Percentiles rank a stretch among this genome's conserved stretches.
Evolutionary conservation across 1,284 basidiomycete genomes (phyloP).

Genomic region (Boletellus deceptivus): DNA sequence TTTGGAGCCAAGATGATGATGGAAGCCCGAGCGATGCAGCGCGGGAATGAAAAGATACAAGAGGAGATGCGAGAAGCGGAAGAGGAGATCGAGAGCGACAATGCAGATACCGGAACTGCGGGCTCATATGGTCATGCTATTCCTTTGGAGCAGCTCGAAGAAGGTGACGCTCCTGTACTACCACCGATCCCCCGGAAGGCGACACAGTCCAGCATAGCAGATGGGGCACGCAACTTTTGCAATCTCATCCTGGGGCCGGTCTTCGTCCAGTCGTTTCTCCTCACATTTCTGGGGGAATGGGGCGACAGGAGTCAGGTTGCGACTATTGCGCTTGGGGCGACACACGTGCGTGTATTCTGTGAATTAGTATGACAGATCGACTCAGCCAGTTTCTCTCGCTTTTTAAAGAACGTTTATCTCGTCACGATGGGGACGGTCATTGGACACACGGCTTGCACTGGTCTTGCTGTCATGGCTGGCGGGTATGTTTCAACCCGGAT

Average conservation of each 20-base stretch:
- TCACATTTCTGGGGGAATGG: slow-evolving; percentile 99
- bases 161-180: slow-evolving; percentile 38
- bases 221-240: slow-evolving; percentile 81
- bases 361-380: background rate
- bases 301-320: slow-evolving; percentile 97
- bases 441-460: slow-evolving; percentile 88
- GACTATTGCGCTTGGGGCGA: slow-evolving; percentile 94
- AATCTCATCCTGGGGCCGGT: slow-evolving; percentile 87
- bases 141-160: slow-evolving; percentile 65
- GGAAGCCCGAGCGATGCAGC: slow-evolving; percentile 77
- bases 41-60: slow-evolving; percentile 75
- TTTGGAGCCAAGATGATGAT: slow-evolving; percentile 86
- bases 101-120: slow-evolving; percentile 40
- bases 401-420: slow-evolving; percentile 58
- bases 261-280: slow-evolving; percentile 92
- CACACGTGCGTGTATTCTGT: slow-evolving; percentile 66
- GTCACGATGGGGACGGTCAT: slow-evolving; percentile 89
- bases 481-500: slow-evolving; percentile 92
- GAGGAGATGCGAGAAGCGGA: slow-evolving; percentile 93
- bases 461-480: slow-evolving; percentile 87
- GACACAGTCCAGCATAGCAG: slow-evolving; percentile 27
- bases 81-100: slow-evolving; percentile 82
- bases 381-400: slow-evolving; percentile 3
- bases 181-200: slow-evolving; percentile 8
- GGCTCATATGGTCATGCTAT: slow-evolving; percentile 42